Base-by-base conservation (phyloP, 1,139 yeast genomes). In the Zygoascus meyerae region DNA sequence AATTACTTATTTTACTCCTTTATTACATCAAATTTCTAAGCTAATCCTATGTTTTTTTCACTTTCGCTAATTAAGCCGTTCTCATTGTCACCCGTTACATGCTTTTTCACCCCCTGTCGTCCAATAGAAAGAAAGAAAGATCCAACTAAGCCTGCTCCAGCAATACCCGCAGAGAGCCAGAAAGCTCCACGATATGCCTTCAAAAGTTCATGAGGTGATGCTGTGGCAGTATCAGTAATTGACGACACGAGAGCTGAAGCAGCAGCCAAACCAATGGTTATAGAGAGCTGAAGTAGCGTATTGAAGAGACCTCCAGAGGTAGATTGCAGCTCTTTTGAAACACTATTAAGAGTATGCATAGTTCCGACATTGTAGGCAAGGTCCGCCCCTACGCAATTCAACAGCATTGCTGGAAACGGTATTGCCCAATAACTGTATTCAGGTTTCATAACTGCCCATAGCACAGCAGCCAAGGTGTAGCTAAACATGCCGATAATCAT, bases 241-340 rank as follows among this genome's bases (percentile, higher is more conserved):
- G 72, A 57, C 9, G 65, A 52, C 2, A 56, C 64, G 29, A 72
- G 62, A 0, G 75, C 68, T 12, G 69, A 58, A 1, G 69, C 60
- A 0, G 71, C 53, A 14, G 74, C 73, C 2, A 72, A 54, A 1
- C 75, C 74, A n/a, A 71, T 60, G 1, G 73, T 60, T 1, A 67
- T 60, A 33, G 70, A 58, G 10, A 72, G 52, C 51, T 71, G 74
- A 33, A 66, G 55, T 41, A 67, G 58, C 2, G 75, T 72, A 51
- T 72, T 72, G 52, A 72, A 72, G 3, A 72, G 64, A 3, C 76
- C 76, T 1, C 74, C 73, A 1, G 75, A 76, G 9, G 74, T 60
- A 35, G 72, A 66, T 48, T 71, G 75, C 34, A 68, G 54, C 3
- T 60, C 51, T 35, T 57, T 59, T 32, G 66, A 65, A 12, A 72